Conservation (phyloP, 2,329 filamentous ascomycete species). For the Ambrosiella xylebori region DNA sequence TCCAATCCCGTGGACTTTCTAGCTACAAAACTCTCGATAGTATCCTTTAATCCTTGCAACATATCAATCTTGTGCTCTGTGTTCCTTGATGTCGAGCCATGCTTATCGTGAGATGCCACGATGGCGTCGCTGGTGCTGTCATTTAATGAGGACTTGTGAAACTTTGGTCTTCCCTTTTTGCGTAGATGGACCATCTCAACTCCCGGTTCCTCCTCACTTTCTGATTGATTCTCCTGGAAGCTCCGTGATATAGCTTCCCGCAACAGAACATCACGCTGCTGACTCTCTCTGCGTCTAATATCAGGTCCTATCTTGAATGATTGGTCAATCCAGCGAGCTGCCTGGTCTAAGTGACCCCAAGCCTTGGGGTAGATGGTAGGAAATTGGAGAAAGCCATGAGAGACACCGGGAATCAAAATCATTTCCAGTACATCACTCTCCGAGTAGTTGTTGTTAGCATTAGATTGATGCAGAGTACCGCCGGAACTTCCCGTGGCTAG, state of each 20-base stretch:
- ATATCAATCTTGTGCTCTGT: slow-evolving; percentile 17
- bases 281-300: slow-evolving; percentile 7
- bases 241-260: slow-evolving; percentile 3
- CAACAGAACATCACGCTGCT: not conserved
- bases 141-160: not conserved
- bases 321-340: slow-evolving; percentile 65
- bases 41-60: slow-evolving; percentile 17
- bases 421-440: slow-evolving; percentile 44
- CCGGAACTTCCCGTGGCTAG: slow-evolving; percentile 8
- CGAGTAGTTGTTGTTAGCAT: slow-evolving; percentile 23
- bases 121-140: slow-evolving; percentile 13
- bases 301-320: slow-evolving; percentile 33
- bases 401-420: slow-evolving; percentile 70
- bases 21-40: slow-evolving; percentile 14
- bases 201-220: slow-evolving; percentile 47
- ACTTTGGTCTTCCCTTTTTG: slow-evolving; percentile 16
- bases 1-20: slow-evolving; percentile 31
- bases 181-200: slow-evolving; percentile 61
- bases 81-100: slow-evolving; percentile 15
- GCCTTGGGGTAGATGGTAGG: slow-evolving; percentile 74
- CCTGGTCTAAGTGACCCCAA: slow-evolving; percentile 71
- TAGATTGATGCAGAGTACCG: slow-evolving; percentile 15
- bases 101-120: slow-evolving; percentile 13
- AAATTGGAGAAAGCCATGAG: slow-evolving; percentile 89
- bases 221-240: not conserved